Evolutionary conservation across 305 asterid genomes (phyloP), one percentile per base, ranked within the genome.

Genomic region (Fraxinus xanthoxyloides): DNA sequence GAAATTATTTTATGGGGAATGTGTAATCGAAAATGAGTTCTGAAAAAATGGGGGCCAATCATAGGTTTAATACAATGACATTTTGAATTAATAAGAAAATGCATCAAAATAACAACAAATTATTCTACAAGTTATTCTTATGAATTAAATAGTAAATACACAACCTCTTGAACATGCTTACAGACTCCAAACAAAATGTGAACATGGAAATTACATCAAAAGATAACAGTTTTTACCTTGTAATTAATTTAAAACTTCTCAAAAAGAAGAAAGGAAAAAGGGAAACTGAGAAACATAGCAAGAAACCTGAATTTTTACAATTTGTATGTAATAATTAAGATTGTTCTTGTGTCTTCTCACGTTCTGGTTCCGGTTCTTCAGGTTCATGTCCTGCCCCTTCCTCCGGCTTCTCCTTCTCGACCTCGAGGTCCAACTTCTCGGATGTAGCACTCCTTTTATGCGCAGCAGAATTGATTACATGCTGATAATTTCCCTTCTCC

Each of bases 401-500:
- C 38, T 85, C 85, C 9, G 77, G 72, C 0, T 36, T 35, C 5
- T 15, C 36, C 31, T 81, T 84, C 0, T 74, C 81, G 0, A 70
- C 76, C 23, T 81, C 86, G 10, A 77, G 31, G 13, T 65, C 80
- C 59, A 63, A 72, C 48, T 61, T 40, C 67, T 85, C 85, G n/a
- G 77, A 80, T 26, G 72, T 63, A 3, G 85, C 84, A 43, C 90
- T 86, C 84, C 51, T 92, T 72, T 76, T 85, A 76, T 86, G 85
- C 10, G 83, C 73, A 8, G 88, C 90, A 24, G 93, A 85, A 3
- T 90, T 87, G 28, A 89, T 87, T 61, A 93, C 95, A 77, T 93
- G 97, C 77, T 91, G 94, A 78, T 91, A 91, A 43, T 85, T 91
- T 13, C 95, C 97, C 31, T 92, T 92, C 87, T 91, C 95, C 95